Percentiles rank a stretch among this genome's conserved stretches.
Evolutionary conservation across 2,329 filamentous ascomycete genomes (phyloP).

Genomic region (Thyridium curvatum): DNA sequence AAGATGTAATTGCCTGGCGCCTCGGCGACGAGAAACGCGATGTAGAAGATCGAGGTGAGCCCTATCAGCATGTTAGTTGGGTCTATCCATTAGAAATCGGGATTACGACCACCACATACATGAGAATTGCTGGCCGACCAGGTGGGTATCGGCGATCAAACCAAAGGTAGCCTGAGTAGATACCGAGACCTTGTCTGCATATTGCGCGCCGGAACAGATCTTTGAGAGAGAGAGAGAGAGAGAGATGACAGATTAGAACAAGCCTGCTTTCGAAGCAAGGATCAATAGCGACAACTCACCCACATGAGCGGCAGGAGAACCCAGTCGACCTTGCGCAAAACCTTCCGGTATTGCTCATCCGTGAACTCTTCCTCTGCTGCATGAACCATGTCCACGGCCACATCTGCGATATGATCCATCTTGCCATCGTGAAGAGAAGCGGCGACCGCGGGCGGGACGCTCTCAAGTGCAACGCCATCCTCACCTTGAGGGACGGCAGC

Average conservation of each 20-base stretch:
- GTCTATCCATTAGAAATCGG: too few species aligned
- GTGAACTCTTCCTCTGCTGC: constrained; percentile 1
- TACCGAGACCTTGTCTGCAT: constrained; percentile 37
- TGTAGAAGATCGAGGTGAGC: constrained; percentile 28
- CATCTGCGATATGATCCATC: too few species aligned
- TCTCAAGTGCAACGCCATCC: too few species aligned
- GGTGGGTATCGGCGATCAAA: constrained; percentile 18
- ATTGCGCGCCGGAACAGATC: constrained; percentile 41
- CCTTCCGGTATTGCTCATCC: constrained; percentile 3
- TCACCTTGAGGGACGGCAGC: too few species aligned
- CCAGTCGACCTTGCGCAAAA: constrained; percentile 6
- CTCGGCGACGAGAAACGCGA: constrained; percentile 22
- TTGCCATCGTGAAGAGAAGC: too few species aligned
- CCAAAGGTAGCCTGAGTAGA: constrained; percentile 31
- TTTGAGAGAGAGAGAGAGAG: constrained; percentile 30
- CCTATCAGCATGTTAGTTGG: neutral
- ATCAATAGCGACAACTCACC: neutral
- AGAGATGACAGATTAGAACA: too few species aligned
- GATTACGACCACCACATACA: constrained; percentile 1
- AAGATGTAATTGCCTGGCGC: constrained; percentile 22
- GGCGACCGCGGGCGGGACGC: too few species aligned
- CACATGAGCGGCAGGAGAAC: too few species aligned
- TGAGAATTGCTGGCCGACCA: constrained; percentile 16
- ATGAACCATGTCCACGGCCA: too few species aligned
- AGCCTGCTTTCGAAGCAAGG: too few species aligned